Evolutionary conservation across 2,329 filamentous ascomycete species (phyloP).

Genomic region (Fusarium oxysporum): DNA sequence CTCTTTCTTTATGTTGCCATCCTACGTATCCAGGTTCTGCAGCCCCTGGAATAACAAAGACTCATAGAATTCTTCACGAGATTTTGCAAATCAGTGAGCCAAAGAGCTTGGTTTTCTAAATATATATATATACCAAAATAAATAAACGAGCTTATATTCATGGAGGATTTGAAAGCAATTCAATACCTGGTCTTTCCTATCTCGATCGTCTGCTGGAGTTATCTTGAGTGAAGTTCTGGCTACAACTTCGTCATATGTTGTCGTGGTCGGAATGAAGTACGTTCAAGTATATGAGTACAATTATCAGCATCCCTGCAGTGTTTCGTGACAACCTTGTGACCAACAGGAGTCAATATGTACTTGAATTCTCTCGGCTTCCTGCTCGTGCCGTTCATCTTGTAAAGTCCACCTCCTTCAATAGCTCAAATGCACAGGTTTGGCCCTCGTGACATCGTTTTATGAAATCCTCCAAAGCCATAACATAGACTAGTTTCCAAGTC

Average conservation of each 20-base stretch:
- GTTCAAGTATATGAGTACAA: background rate
- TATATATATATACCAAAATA: background rate
- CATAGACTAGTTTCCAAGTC: background rate
- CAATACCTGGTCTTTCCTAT: no score
- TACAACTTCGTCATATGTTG: background rate
- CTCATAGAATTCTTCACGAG: no score
- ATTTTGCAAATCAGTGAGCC: background rate
- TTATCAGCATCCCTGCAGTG: background rate
- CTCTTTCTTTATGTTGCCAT: background rate
- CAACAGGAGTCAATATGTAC: background rate
- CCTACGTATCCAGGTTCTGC: background rate
- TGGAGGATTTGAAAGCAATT: no score
- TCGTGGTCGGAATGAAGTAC: background rate
- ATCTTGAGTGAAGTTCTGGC: background rate
- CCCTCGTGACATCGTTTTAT: background rate
- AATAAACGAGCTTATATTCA: background rate
- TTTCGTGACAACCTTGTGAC: background rate
- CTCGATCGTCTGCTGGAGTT: background rate
- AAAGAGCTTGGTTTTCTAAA: background rate
- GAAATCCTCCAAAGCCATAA: background rate
- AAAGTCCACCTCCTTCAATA: background rate
- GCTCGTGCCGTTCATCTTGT: background rate
- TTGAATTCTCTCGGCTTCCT: background rate
- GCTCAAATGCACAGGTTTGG: background rate
- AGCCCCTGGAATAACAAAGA: background rate